A percentile compares a stretch with the other conserved stretches of the same genome.
phyloP scores from a whole-genome alignment of 305 asterid genomes.

The Stenogyne calaminthoides region DNA sequence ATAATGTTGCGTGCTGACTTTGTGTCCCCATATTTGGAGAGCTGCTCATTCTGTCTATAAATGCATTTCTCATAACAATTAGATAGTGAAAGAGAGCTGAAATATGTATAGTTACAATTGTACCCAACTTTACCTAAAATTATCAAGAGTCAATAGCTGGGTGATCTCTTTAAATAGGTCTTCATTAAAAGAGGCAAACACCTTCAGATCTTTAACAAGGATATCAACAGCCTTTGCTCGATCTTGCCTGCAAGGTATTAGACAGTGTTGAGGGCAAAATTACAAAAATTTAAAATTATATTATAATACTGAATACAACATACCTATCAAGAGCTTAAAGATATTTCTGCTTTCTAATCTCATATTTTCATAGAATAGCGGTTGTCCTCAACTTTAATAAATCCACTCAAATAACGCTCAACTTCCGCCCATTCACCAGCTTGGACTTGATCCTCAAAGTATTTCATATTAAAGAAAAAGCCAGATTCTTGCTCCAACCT shows the following conservation, averaged over 20 bases:
- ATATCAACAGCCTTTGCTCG: constrained; percentile 92
- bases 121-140: constrained; percentile 68
- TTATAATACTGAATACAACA: constrained; percentile 28
- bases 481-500: constrained; percentile 99
- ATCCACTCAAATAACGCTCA: constrained; percentile 87
- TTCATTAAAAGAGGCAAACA: constrained; percentile 87
- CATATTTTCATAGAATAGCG: constrained; percentile 95
- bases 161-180: constrained; percentile 96
- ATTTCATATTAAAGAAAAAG: constrained; percentile 89
- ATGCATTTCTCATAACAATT: constrained; percentile 28
- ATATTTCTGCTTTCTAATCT: constrained; percentile 95
- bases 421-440: constrained; percentile 98
- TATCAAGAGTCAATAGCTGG: constrained; percentile 88
- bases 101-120: neutral
- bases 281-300: constrained; percentile 9
- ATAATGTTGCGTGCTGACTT: constrained; percentile 85
- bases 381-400: constrained; percentile 96
- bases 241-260: constrained; percentile 62
- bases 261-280: constrained; percentile 6
- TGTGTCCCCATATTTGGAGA: constrained; percentile 90
- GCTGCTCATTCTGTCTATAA: constrained; percentile 93
- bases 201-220: constrained; percentile 92
- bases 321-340: constrained; percentile 98
- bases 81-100: constrained; percentile 17
- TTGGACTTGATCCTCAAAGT: constrained; percentile 92